Conservation (phyloP, 2,329 filamentous ascomycete species). For the Colletotrichum simmondsii region DNA sequence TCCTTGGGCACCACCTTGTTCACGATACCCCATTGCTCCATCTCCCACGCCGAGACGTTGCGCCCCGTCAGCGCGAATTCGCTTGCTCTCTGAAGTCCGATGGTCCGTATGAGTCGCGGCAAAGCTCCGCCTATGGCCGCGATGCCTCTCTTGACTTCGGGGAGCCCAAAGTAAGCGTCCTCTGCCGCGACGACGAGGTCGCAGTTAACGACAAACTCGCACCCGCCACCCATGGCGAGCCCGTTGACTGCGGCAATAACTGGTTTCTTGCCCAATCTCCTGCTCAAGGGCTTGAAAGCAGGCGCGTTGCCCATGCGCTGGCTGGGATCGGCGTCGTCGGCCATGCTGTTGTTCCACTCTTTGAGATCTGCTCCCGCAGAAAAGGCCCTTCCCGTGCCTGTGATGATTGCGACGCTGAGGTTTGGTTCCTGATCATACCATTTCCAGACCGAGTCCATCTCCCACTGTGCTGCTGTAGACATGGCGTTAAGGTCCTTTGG, state of each 20-base stretch:
- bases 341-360: constrained; percentile 52
- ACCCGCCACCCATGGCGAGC: constrained; percentile 66
- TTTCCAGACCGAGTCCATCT: constrained; percentile 59
- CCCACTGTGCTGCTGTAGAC: constrained; percentile 50
- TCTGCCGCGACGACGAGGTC: constrained; percentile 65
- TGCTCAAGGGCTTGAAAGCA: constrained; percentile 49
- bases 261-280: constrained; percentile 60
- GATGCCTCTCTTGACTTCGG: constrained; percentile 65
- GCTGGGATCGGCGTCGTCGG: constrained; percentile 35
- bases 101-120: constrained; percentile 58
- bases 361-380: constrained; percentile 67
- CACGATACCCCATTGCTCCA: constrained; percentile 39
- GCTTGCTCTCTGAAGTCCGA: constrained; percentile 39
- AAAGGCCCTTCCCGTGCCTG: constrained; percentile 64
- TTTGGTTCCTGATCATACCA: constrained; percentile 64
- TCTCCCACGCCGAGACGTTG: constrained; percentile 37
- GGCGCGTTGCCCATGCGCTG: constrained; percentile 35
- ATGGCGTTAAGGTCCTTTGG: constrained; percentile 53
- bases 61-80: constrained; percentile 40
- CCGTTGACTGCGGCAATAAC: constrained; percentile 71
- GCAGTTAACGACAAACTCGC: constrained; percentile 66
- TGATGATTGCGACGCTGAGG: constrained; percentile 59
- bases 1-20: constrained; percentile 34
- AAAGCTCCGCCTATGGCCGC: constrained; percentile 64
- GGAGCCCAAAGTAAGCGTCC: constrained; percentile 61